phyloP scores from a whole-genome alignment of 1,284 basidiomycete genomes.

The Meripilus lineatus region DNA sequence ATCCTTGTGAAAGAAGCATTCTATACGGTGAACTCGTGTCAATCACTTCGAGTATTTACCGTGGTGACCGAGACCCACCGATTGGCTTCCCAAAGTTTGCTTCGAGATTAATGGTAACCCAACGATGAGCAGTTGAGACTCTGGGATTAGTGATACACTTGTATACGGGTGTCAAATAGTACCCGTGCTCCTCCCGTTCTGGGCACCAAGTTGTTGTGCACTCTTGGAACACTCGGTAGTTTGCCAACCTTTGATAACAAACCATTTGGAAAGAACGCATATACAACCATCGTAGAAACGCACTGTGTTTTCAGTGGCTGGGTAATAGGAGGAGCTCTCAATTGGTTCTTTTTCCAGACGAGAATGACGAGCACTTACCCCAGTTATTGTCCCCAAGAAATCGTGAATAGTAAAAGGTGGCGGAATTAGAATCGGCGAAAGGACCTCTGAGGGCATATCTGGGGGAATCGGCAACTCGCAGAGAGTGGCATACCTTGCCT shows the following conservation, averaged over 20 bases:
- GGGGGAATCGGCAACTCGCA: constrained; percentile 55
- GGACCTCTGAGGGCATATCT: constrained; percentile 54
- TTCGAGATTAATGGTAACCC: constrained; percentile 56
- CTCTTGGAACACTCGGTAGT: constrained; percentile 62
- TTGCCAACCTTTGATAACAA: constrained; percentile 46
- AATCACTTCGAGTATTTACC: neutral
- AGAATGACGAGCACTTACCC: constrained; percentile 38
- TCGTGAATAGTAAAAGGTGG: constrained; percentile 59
- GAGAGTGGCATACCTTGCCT: constrained; percentile 49
- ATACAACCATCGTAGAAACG: constrained; percentile 3
- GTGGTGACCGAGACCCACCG: constrained; percentile 33
- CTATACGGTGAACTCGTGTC: constrained; percentile 29
- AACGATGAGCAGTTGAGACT: constrained; percentile 66
- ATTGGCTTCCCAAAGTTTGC: constrained; percentile 54
- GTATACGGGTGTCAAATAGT: constrained; percentile 63
- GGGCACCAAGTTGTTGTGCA: constrained; percentile 70
- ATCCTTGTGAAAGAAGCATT: constrained; percentile 74
- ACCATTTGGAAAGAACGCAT: constrained; percentile 44
- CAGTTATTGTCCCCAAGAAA: constrained; percentile 55
- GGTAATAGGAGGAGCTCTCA: neutral
- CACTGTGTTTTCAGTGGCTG: constrained; percentile 13
- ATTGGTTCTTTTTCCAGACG: neutral
- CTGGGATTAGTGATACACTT: constrained; percentile 74
- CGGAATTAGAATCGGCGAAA: constrained; percentile 64
- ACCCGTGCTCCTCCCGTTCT: constrained; percentile 75